phyloP scores from a whole-genome alignment of 2,329 filamentous ascomycete genomes.

The Xylaria sp. region DNA sequence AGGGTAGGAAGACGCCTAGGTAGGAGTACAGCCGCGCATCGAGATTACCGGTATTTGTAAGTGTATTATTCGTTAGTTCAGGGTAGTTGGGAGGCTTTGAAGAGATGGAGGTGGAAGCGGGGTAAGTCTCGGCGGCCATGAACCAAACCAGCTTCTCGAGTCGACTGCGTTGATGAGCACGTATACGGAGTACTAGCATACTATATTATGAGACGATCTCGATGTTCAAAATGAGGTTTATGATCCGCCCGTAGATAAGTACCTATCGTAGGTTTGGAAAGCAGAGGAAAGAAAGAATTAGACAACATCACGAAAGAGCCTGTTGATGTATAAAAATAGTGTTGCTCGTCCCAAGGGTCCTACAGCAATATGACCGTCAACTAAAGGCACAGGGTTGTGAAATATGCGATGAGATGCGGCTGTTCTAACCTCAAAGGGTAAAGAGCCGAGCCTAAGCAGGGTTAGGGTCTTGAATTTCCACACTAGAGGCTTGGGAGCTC shows the following conservation, averaged over 20 bases:
- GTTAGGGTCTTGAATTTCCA: not conserved
- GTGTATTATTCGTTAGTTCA: not conserved
- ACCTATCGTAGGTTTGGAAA: not conserved
- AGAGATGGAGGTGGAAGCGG: constrained; percentile 11
- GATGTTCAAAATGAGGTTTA: not conserved
- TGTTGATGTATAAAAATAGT: not conserved
- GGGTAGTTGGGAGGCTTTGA: not conserved
- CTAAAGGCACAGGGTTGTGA: not conserved
- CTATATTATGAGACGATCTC: not conserved
- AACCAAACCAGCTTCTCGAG: constrained; percentile 10
- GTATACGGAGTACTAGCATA: not conserved
- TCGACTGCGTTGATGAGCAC: not conserved
- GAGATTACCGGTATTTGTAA: not conserved
- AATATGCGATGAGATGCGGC: not conserved
- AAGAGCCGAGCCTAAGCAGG: not conserved
- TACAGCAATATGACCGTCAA: not conserved
- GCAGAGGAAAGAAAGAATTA: not conserved
- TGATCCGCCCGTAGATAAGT: not conserved
- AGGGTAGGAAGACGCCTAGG: not conserved
- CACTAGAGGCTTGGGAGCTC: constrained; percentile 8
- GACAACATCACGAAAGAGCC: not conserved
- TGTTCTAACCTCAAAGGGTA: constrained; percentile 24
- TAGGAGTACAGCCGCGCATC: not conserved
- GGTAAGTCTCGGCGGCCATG: constrained; percentile 21
- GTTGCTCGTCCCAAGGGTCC: too few species aligned